Evolutionary conservation across 2,329 filamentous ascomycete genomes (phyloP), one percentile per base, ranked within the genome.

Genomic region (Hypoxylon sp.): DNA sequence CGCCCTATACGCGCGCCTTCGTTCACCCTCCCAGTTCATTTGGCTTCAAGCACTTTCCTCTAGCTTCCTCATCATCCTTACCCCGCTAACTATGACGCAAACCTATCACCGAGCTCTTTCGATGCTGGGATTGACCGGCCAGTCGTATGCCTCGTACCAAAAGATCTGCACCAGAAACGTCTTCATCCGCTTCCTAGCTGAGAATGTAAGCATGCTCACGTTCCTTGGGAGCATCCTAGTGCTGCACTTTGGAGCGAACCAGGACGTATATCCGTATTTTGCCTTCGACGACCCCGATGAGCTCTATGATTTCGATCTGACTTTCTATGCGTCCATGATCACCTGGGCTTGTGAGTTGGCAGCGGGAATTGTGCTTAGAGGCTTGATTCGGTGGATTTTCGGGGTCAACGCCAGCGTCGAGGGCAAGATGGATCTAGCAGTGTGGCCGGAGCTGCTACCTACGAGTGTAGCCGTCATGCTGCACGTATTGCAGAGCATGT

Each of bases 401-500:
- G 82, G 83, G 45, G 84, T 91, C 53, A 86, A 89, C 70, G 88
- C 91, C 55, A 89, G 88, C 17, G 81, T 86, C 43, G 89, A 91
- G 79, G 89, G 88, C 25, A 88, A 87, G 78, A 80, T 87, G 67
- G 89, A 91, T 77, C 80, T 91, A 71, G 85, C 85, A 5, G 86
- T 88, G 60, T 91, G 89, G 87, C 89, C 89, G 1, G 89, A 91
- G 80, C 78, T 91, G 73, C 78, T 91, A 73, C 89, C 89, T 17
- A 90, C 89, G 2, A 87, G 87, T 60, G 86, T 90, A 19, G 87
- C 87, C 21, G 89, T 91, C 21, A 88, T 88, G 81, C 80, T 91
- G 76, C 89, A 91, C 73, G 89, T 91, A 55, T 75, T 91, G 78
- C 89, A 91, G 79, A 91, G 91, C 76, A 91, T 91, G 89, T 78